Evolutionary conservation across 495 filamentous ascomycete genomes (phyloP).

Genomic region (Patellaria atrata): DNA sequence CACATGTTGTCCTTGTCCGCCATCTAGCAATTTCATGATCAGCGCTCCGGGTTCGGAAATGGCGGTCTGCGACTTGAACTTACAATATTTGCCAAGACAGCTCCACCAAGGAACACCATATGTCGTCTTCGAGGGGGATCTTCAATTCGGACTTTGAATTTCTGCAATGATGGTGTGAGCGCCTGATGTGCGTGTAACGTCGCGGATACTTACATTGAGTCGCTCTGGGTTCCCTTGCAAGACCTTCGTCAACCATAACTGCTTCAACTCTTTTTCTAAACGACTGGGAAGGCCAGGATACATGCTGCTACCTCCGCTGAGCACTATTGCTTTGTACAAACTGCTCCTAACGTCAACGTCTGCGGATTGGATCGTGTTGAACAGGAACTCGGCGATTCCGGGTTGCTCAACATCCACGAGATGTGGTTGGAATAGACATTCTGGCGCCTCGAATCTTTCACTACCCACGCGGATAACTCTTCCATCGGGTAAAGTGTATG

Average conservation of each 20-base stretch:
- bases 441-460: slow-evolving; percentile 94
- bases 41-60: slow-evolving; percentile 6
- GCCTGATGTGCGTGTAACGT: neutral
- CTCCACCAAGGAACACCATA: slow-evolving; percentile 97
- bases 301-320: slow-evolving; percentile 96
- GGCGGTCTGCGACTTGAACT: slow-evolving; percentile 9
- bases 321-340: slow-evolving; percentile 91
- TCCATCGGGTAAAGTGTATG: slow-evolving; percentile 91
- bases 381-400: slow-evolving; percentile 89
- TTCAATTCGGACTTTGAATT: slow-evolving; percentile 99
- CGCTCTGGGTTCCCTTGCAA: slow-evolving; percentile 81
- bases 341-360: slow-evolving; percentile 89
- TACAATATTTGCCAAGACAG: slow-evolving; percentile 89
- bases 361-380: slow-evolving; percentile 94
- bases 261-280: slow-evolving; percentile 96
- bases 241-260: slow-evolving; percentile 91
- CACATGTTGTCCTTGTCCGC: slow-evolving; percentile 98
- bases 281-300: slow-evolving; percentile 90
- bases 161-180: slow-evolving; percentile 34
- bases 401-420: slow-evolving; percentile 95
- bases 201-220: slow-evolving; percentile 46
- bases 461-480: slow-evolving; percentile 90
- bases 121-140: slow-evolving; percentile 90
- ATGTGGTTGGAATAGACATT: slow-evolving; percentile 98
- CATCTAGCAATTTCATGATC: slow-evolving; percentile 47